Evolutionary conservation across 2,329 filamentous ascomycete genomes (phyloP), one percentile per base, ranked within the genome.

Genomic region (Colletotrichum liriopes): DNA sequence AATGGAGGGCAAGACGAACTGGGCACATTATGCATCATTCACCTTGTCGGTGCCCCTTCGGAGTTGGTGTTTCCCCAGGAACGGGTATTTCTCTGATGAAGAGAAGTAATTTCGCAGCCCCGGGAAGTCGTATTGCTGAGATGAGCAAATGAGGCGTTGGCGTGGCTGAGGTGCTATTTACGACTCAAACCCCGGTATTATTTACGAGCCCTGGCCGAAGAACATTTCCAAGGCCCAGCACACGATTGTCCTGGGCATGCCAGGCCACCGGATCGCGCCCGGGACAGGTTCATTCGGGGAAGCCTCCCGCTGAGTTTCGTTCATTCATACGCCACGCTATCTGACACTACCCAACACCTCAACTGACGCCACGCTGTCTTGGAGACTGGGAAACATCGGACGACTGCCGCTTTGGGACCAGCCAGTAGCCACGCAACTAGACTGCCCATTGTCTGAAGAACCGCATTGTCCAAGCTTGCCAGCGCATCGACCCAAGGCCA

Each of bases 141-240:
- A 69, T 69, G 69, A 72, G 58, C 58, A 58, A 45, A 26, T 59
- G 59, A 69, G 69, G 69, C 66, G 60, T 41, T 64, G 70, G 16
- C 52, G 65, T 70, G 59, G 65, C 70, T 72, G 65, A 70, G 59
- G 43, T 65, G 23, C 52, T 49, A 49, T 64, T 70, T 51, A 49
- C 52, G 70, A 72, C 41, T 55, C 70, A 70, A 72, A 59, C 60
- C 65, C 70, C 65, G 65, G 60, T 29, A 70, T 72, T 72, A 41
- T 54, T 26, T 41, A 29, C 45, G 39, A 65, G 54, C 23, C 58
- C 69, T 41, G 59, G 26, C 51, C 20, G 3, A 32, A 49, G 23
- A 39, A 37, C 39, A 45, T 29, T 66, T 70, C 32, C 63, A 61
- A 60, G 55, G 55, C n/a, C 45, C 18, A 52, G 35, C 43, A 52